Conservation (phyloP, 129 eudicot species). For the Glebionis coronaria region DNA sequence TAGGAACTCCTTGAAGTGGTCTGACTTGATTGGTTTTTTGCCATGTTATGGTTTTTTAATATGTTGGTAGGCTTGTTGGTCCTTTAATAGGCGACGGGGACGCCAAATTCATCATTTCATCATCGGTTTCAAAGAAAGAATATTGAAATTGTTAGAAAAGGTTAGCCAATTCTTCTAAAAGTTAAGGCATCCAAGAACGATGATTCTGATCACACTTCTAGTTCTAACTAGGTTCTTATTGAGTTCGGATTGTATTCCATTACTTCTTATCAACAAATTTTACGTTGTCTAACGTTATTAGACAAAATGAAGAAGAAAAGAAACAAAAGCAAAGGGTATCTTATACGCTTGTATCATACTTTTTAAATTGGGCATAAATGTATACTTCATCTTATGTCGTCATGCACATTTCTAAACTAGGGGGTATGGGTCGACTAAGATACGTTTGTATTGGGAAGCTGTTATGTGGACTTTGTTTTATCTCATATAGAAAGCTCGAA, state of each 20-base stretch:
- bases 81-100: slow-evolving; percentile 26
- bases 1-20: slow-evolving; percentile 22
- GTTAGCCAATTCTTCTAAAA: slow-evolving; percentile 13
- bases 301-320: slow-evolving; percentile 12
- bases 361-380: too few relatives aligned
- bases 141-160: slow-evolving; percentile 25
- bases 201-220: slow-evolving; percentile 35
- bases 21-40: slow-evolving; percentile 30
- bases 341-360: too few relatives aligned
- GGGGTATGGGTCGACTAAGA: too few relatives aligned
- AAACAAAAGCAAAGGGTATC: too few relatives aligned
- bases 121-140: slow-evolving; percentile 19
- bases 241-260: slow-evolving; percentile 31
- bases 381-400: too few relatives aligned
- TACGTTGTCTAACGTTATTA: too few relatives aligned
- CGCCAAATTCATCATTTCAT: background rate
- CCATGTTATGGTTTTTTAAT: slow-evolving; percentile 26
- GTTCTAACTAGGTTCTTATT: slow-evolving; percentile 1
- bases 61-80: background rate
- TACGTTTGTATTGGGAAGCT: too few relatives aligned
- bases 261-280: background rate
- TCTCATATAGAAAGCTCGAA: too few relatives aligned
- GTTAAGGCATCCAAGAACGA: slow-evolving; percentile 13
- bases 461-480: too few relatives aligned
- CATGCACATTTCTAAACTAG: too few relatives aligned